Conservation (phyloP, 768 basidiomycete genomes). For the Cytidiella melzeri region DNA sequence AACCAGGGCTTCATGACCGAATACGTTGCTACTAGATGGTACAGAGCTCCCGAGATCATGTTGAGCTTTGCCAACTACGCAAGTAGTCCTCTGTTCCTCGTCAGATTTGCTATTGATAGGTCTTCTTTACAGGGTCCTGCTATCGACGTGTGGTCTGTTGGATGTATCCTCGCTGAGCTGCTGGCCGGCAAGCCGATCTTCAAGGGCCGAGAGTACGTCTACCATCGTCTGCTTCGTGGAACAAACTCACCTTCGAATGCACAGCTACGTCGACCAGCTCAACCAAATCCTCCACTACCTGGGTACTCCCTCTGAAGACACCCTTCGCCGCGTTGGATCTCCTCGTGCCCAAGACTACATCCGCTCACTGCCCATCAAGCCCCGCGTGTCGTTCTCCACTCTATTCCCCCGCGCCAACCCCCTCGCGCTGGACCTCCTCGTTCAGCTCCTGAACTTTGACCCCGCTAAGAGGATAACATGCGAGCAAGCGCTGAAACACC, state of each 20-base stretch:
- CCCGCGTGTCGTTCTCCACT: conserved; percentile 85
- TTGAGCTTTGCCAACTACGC: conserved; percentile 93
- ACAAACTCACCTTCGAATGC: background rate
- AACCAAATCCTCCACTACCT: conserved; percentile 97
- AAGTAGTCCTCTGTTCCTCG: conserved; percentile 24
- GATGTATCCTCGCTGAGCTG: conserved; percentile 91
- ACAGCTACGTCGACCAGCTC: conserved; percentile 93
- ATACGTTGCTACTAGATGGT: conserved; percentile 99
- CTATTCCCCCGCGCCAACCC: conserved; percentile 94
- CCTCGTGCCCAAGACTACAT: conserved; percentile 98
- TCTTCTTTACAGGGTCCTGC: conserved; percentile 60
- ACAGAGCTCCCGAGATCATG: conserved; percentile 99
- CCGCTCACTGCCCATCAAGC: conserved; percentile 94
- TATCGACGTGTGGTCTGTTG: conserved; percentile 96
- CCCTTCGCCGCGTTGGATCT: conserved; percentile 90
- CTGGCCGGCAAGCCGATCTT: conserved; percentile 92
- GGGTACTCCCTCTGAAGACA: conserved; percentile 97
- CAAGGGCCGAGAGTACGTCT: conserved; percentile 90
- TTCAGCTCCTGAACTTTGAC: conserved; percentile 91
- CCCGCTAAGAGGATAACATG: conserved; percentile 95
- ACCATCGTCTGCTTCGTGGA: background rate
- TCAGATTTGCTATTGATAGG: background rate
- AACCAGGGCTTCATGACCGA: conserved; percentile 99
- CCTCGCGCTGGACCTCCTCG: conserved; percentile 86
- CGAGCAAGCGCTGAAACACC: conserved; percentile 91